Evolutionary conservation across 2,329 filamentous ascomycete species (phyloP), one percentile per base, ranked within the genome.

Genomic region (Coniochaeta ligniaria): DNA sequence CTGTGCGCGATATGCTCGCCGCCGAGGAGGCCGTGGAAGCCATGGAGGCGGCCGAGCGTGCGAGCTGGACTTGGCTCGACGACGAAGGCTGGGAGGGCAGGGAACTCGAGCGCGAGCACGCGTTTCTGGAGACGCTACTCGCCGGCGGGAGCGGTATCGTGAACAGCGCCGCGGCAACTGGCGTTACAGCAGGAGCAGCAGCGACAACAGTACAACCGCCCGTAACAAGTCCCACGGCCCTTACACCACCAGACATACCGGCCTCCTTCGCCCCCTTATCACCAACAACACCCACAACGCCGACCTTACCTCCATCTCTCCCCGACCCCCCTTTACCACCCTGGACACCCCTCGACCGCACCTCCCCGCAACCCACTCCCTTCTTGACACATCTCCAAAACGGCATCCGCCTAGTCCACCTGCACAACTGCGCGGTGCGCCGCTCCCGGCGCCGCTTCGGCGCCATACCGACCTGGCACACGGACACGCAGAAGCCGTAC

Each of bases 401-500:
- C 67, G 95, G 95, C 6, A 80, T 95, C 45, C 83, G 88, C 50
- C 83, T 99, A 2, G 87, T 98, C 35, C 86, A 88, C 66, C 83
- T 98, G 64, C 95, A 99, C 80, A 99, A 99, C 72, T 87, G 89
- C 16, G 86, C 91, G 0, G 90, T 99, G 35, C 86, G 86, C 69
- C 91, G 91, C 71, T 97, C 93, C 24, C 87, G 89, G 70, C 84
- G 91, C 33, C 90, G 90, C 8, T 98, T 98, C 71, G 92, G 93
- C 59, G 85, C 91, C 64, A 97, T 99, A 70, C 92, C 91, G 61
- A 83, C 84, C 11, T 97, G 89, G 73, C 95, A 98, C 73, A 88
- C 87, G n/a, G 92, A 99, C 73, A 94, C 95, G 11, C 88, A 86
- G 62, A 98, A 98, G 75, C 95, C 95, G 0, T 99, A 99, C 73